Conservation (phyloP, 805 yeast genomes). For the Wickerhamiella sergipiensis region DNA sequence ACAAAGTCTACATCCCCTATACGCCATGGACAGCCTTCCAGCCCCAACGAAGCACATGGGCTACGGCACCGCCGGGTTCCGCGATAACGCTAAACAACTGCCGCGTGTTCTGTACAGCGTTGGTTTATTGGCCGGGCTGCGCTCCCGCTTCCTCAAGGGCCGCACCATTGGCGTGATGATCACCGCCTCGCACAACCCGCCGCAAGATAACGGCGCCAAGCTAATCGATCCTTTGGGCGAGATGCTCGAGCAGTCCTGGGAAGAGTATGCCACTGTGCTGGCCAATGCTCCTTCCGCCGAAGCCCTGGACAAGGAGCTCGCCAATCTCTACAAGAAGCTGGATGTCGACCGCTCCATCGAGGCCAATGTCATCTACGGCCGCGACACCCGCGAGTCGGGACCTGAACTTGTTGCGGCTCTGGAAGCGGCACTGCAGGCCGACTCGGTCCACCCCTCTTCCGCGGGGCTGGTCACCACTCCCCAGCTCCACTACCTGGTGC, state of each 20-base stretch:
- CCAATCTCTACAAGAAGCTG: slow-evolving; percentile 27
- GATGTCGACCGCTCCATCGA: slow-evolving; percentile 33
- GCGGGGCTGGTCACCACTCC: slow-evolving; percentile 80
- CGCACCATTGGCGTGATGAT: slow-evolving; percentile 87
- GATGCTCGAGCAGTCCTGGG: slow-evolving; percentile 81
- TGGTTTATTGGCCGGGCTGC: slow-evolving; percentile 66
- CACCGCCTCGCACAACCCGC: slow-evolving; percentile 92
- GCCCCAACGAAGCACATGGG: slow-evolving; percentile 22
- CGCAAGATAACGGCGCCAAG: slow-evolving; percentile 82
- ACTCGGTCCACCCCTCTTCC: slow-evolving; percentile 36
- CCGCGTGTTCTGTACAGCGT: slow-evolving; percentile 76
- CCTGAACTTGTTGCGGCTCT: slow-evolving; percentile 47
- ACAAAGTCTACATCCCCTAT: not conserved
- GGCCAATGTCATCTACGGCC: slow-evolving; percentile 51
- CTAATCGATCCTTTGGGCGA: slow-evolving; percentile 89
- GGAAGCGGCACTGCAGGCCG: slow-evolving; percentile 43
- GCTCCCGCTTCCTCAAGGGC: slow-evolving; percentile 61
- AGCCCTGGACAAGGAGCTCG: slow-evolving; percentile 30
- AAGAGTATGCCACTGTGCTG: slow-evolving; percentile 57
- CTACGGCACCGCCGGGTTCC: slow-evolving; percentile 97
- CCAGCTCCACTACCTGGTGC: slow-evolving; percentile 77
- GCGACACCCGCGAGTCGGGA: slow-evolving; percentile 84
- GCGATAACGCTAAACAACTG: slow-evolving; percentile 53
- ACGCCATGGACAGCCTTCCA: not conserved
- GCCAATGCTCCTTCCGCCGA: slow-evolving; percentile 52